Percentiles rank a stretch among this genome's conserved stretches.
These are phyloP conservation scores for Pseudogymnoascus sp. DNA, from an alignment of 2,329 filamentous ascomycete species.

Conservation along the genomic window DNA sequence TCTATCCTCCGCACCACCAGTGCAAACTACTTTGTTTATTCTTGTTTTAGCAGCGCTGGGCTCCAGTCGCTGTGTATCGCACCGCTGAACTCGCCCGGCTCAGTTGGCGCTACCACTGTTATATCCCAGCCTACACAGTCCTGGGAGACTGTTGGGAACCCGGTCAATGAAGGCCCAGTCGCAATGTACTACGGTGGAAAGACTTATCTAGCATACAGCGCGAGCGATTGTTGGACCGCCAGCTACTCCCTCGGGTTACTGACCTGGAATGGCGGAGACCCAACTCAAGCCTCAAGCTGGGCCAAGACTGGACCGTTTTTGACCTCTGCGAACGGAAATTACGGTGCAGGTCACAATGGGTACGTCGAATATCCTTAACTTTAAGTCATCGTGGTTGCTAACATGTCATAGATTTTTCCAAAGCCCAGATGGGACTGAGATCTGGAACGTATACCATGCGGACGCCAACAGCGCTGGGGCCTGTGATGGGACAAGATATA, in stretches of 20 bases:
- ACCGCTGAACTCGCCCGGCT: slow-evolving; percentile 32
- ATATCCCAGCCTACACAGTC: slow-evolving; percentile 42
- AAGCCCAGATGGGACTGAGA: slow-evolving; percentile 45
- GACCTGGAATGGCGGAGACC: slow-evolving; percentile 44
- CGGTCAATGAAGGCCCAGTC: slow-evolving; percentile 48
- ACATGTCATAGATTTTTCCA: slow-evolving; percentile 41
- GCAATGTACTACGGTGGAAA: slow-evolving; percentile 45
- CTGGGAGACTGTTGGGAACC: slow-evolving; percentile 42
- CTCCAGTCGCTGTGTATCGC: slow-evolving; percentile 36
- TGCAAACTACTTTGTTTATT: slow-evolving; percentile 47
- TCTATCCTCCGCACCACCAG: slow-evolving; percentile 41
- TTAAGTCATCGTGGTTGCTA: not conserved
- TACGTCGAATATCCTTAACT: slow-evolving; percentile 15
- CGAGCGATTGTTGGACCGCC: slow-evolving; percentile 48
- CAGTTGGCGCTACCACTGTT: slow-evolving; percentile 38
- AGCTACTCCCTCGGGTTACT: slow-evolving; percentile 46
- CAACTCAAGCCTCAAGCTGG: slow-evolving; percentile 38
- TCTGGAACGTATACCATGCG: slow-evolving; percentile 49
- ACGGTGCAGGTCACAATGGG: slow-evolving; percentile 39
- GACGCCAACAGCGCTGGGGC: slow-evolving; percentile 40
- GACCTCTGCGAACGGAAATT: slow-evolving; percentile 46
- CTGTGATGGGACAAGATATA: slow-evolving; percentile 46
- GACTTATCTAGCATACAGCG: slow-evolving; percentile 46
- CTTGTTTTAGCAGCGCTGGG: slow-evolving; percentile 38
- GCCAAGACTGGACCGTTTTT: slow-evolving; percentile 45